phyloP scores from a whole-genome alignment of 2,329 filamentous ascomycete genomes.

The Colletotrichum eremochloae region DNA sequence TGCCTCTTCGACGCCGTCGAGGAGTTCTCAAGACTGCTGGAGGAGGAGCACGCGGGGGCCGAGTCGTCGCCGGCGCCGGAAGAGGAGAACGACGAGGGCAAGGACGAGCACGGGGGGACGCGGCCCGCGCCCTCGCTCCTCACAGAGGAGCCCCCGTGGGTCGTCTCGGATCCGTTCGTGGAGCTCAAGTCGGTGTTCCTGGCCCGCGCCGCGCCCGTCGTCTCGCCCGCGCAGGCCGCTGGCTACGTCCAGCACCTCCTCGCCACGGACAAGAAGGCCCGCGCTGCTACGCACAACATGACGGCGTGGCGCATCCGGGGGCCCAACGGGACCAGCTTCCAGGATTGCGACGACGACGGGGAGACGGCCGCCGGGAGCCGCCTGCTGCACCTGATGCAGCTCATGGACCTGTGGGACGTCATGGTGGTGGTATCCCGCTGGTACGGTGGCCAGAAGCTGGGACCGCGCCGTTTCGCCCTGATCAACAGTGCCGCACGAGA shows the following conservation, averaged over 20 bases:
- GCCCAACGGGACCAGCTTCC: constrained; percentile 70
- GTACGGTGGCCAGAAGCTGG: constrained; percentile 93
- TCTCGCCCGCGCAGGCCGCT: constrained; percentile 78
- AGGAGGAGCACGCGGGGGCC: constrained; percentile 31
- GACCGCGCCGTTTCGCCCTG: constrained; percentile 88
- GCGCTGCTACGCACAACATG: constrained; percentile 94
- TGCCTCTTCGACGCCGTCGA: constrained; percentile 95
- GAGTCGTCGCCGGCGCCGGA: constrained; percentile 25
- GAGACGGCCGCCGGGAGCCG: constrained; percentile 92
- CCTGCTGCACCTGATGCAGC: constrained; percentile 89
- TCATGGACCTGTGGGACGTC: constrained; percentile 94
- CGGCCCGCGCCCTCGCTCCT: neutral
- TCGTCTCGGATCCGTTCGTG: constrained; percentile 77
- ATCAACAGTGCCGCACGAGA: constrained; percentile 91
- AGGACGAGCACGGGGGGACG: constrained; percentile 45
- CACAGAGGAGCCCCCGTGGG: constrained; percentile 70
- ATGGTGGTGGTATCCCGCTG: constrained; percentile 95
- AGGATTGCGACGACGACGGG: constrained; percentile 97
- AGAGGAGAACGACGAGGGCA: neutral
- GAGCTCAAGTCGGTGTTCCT: constrained; percentile 93
- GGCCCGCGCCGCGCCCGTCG: constrained; percentile 79
- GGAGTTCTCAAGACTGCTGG: constrained; percentile 61
- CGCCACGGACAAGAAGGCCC: constrained; percentile 84
- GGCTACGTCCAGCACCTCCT: constrained; percentile 81
- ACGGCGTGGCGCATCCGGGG: constrained; percentile 88